Conservation (phyloP, 2,329 filamentous ascomycete genomes). For the Verruconis gallopava region DNA sequence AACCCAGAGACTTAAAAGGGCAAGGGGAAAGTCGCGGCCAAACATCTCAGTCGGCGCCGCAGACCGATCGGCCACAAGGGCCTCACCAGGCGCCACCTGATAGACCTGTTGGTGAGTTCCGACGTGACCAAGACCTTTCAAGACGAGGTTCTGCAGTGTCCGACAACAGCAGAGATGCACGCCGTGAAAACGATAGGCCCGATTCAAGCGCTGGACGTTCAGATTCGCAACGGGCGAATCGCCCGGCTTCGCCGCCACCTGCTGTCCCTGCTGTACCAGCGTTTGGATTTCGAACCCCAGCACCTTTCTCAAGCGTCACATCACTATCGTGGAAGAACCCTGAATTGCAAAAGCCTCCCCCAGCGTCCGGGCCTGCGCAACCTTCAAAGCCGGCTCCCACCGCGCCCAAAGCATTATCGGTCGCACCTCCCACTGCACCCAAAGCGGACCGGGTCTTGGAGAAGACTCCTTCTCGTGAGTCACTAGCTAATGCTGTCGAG, state of each 20-base stretch:
- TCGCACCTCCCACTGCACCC: conserved; percentile 27
- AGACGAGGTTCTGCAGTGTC: conserved; percentile 24
- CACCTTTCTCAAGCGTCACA: conserved; percentile 10
- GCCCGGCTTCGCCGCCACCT: conserved; percentile 38
- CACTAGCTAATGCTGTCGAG: not conserved
- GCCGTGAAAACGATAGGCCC: conserved; percentile 29
- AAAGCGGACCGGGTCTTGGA: conserved; percentile 22
- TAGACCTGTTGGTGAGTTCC: conserved; percentile 1
- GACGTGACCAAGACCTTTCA: conserved; percentile 12
- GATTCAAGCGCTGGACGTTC: conserved; percentile 32
- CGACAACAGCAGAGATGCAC: conserved; percentile 19
- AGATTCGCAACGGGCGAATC: conserved; percentile 31
- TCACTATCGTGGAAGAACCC: conserved; percentile 31
- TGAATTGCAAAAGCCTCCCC: conserved; percentile 19
- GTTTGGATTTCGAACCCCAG: conserved; percentile 30
- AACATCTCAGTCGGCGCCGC: conserved; percentile 1
- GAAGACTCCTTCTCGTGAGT: conserved; percentile 10
- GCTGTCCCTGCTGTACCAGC: conserved; percentile 42
- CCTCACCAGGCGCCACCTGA: conserved; percentile 2
- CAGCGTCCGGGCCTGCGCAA: conserved; percentile 17
- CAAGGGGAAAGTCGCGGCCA: not conserved
- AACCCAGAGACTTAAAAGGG: not conserved
- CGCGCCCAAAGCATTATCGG: conserved; percentile 24
- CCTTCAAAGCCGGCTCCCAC: conserved; percentile 20
- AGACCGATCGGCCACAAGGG: conserved; percentile 6